Evolutionary conservation across 805 yeast species (phyloP).

Genomic region (Dipodascus albidus): DNA sequence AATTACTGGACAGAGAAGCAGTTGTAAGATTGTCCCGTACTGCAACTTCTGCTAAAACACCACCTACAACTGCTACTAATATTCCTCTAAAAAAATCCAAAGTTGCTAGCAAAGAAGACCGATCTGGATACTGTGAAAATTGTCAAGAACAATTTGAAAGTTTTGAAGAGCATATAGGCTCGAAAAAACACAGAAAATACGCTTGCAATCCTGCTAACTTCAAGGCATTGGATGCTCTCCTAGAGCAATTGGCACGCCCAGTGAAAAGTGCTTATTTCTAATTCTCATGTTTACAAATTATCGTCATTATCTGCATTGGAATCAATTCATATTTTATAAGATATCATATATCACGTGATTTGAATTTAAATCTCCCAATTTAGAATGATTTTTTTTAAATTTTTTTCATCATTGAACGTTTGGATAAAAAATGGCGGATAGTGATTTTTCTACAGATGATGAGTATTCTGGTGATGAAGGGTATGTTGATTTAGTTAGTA

Average conservation of each 20-base stretch:
- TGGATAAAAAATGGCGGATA: too few relatives aligned
- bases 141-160: slow-evolving; percentile 9
- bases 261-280: not conserved
- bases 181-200: slow-evolving; percentile 7
- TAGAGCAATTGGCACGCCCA: slow-evolving; percentile 3
- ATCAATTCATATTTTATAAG: too few relatives aligned
- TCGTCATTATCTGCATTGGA: not conserved
- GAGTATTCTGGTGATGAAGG: not conserved
- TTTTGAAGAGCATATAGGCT: slow-evolving; percentile 6
- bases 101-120: slow-evolving; percentile 4
- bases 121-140: slow-evolving; percentile 9
- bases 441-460: not conserved
- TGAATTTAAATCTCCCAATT: not conserved
- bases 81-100: not conserved
- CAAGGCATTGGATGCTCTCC: slow-evolving; percentile 6
- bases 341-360: too few relatives aligned
- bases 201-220: slow-evolving; percentile 7
- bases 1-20: slow-evolving; percentile 16
- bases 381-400: not conserved
- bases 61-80: not conserved
- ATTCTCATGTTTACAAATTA: not conserved
- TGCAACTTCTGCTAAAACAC: not conserved
- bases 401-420: too few relatives aligned
- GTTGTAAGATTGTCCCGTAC: not conserved
- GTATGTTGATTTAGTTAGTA: not conserved